Evolutionary conservation across 2,329 filamentous ascomycete species (phyloP).

Genomic region (Microdochium paspali): DNA sequence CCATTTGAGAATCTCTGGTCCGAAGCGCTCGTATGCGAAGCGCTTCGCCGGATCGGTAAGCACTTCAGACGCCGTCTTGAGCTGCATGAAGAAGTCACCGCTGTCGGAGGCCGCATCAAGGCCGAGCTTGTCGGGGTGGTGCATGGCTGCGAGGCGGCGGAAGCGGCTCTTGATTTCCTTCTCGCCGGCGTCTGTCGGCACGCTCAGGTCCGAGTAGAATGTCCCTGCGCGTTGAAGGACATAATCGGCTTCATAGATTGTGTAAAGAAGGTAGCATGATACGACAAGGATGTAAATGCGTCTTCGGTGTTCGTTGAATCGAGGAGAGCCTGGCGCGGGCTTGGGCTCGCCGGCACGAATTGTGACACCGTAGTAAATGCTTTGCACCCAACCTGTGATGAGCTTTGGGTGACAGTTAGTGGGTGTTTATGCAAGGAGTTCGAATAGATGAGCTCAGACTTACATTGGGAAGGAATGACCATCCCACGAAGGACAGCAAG

Average conservation of each 20-base stretch:
- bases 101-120: constrained; percentile 22
- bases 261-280: constrained; percentile 77
- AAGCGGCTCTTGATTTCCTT: constrained; percentile 76
- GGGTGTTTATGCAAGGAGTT: constrained; percentile 6
- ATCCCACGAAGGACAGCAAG: constrained; percentile 44
- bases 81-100: constrained; percentile 59
- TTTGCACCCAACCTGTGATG: constrained; percentile 68
- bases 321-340: constrained; percentile 59
- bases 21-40: constrained; percentile 87
- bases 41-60: constrained; percentile 66
- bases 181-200: constrained; percentile 61
- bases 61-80: constrained; percentile 77
- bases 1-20: constrained; percentile 61
- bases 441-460: constrained; percentile 8
- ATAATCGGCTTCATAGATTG: constrained; percentile 84
- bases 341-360: constrained; percentile 84
- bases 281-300: constrained; percentile 80
- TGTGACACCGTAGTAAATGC: constrained; percentile 75
- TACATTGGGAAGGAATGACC: constrained; percentile 47
- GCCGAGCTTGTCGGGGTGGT: constrained; percentile 79
- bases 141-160: constrained; percentile 58
- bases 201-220: constrained; percentile 71
- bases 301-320: constrained; percentile 65
- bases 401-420: constrained; percentile 41
- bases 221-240: constrained; percentile 61